Base-by-base conservation (phyloP, 345 rosid genomes). In the Erucastrum elatum region DNA sequence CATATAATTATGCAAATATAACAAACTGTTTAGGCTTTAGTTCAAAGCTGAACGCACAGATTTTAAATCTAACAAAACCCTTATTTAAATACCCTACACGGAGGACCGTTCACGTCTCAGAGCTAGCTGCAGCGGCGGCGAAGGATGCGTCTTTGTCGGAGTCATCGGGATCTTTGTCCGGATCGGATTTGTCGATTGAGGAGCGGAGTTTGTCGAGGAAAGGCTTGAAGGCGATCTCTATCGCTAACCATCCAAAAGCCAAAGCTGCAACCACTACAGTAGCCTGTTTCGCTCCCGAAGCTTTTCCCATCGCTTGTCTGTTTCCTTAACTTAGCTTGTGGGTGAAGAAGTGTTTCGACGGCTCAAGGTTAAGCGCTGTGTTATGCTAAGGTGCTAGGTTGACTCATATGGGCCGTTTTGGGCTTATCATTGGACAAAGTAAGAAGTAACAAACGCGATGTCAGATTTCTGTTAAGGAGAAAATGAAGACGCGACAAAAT, bases 171-270 rank as follows among this genome's bases (percentile, higher is more conserved):
- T 94, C 98, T 68, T 73, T 85, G 46, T 82, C 31, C 12, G 94
- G 93, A 39, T 94, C 89, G 30, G 93, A 83, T 75, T 88, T 86
- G 84, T 89, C 92, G 82, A 89, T 87, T 55, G 96, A 90, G 51
- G 88, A 83, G 53, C 97, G 90, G 61, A 82, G 67, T 73, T 83
- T 88, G 70, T 87, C 91, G 80, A 94, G 89, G 76, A 90, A 73
- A 9, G 96, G 94, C 85, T 90, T 94, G 80, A 92, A 87, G 39
- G 91, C 97, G 68, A 94, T 12, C 53, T 44, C 53, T 44, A 44
- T 44, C 3, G 53, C 53, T 44, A 44, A 44, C 53, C 97, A 94
- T 8, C 97, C 94, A 4, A 49, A 75, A 3, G 92, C 92, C 6
- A 92, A 82, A 30, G 97, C 97, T 25, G 96, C 97, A 1, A 87